phyloP scores from a whole-genome alignment of 768 basidiomycete genomes.

The Trametes cinnabarina region DNA sequence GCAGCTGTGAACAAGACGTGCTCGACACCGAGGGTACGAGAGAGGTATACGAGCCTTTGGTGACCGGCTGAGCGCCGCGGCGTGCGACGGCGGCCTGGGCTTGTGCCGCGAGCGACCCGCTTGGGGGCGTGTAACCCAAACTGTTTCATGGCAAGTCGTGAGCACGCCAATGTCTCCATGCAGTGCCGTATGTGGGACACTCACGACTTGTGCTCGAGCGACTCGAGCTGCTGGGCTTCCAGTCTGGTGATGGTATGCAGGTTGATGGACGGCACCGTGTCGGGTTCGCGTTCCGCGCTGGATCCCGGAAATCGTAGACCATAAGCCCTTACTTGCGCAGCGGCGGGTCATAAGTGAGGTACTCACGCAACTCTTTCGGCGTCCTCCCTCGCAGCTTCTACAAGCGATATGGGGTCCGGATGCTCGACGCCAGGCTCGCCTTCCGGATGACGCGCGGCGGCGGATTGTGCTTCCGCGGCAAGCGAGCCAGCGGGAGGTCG shows the following conservation, averaged over 20 bases:
- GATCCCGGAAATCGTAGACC: constrained; percentile 1
- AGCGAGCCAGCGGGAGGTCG: constrained; percentile 26
- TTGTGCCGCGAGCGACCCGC: constrained; percentile 4
- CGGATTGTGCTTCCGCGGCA: constrained; percentile 26
- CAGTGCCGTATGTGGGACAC: not conserved
- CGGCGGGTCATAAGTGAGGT: not conserved
- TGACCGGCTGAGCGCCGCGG: not conserved
- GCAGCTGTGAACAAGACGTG: not conserved
- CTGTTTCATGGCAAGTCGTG: not conserved
- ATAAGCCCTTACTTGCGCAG: too few relatives aligned
- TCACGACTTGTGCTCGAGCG: constrained; percentile 5
- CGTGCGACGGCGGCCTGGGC: constrained; percentile 2
- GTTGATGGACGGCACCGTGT: constrained; percentile 3
- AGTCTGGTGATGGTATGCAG: constrained; percentile 13
- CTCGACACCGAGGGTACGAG: too few relatives aligned
- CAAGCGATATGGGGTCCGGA: constrained; percentile 16
- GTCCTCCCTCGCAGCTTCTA: constrained; percentile 24
- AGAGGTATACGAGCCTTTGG: not conserved
- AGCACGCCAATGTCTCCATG: not conserved
- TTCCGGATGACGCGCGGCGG: constrained; percentile 31
- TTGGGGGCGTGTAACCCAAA: constrained; percentile 2
- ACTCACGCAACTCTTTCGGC: constrained; percentile 21
- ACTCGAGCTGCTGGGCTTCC: not conserved
- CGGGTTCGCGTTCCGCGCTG: not conserved
- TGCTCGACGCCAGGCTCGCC: constrained; percentile 7